phyloP scores from a whole-genome alignment of 2,329 filamentous ascomycete genomes.

The Colletotrichum sp. region DNA sequence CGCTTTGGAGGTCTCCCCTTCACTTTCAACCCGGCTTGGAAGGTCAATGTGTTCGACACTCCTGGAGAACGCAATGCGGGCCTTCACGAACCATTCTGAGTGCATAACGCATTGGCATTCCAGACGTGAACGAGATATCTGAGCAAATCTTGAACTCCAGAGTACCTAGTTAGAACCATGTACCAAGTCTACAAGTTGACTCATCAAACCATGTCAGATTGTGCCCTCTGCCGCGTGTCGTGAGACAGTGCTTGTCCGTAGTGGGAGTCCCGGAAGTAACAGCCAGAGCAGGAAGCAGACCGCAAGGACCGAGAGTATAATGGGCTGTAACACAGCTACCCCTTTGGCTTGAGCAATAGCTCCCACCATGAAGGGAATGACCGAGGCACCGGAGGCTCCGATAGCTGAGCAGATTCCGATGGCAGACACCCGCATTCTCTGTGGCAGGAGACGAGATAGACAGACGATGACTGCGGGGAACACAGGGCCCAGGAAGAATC shows the following conservation, averaged over 20 bases:
- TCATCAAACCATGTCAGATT: background rate
- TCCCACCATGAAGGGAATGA: conserved; percentile 72
- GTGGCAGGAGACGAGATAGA: conserved; percentile 75
- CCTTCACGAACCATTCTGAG: background rate
- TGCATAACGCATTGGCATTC: background rate
- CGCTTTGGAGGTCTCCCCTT: background rate
- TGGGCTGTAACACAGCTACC: conserved; percentile 61
- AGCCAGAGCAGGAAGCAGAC: conserved; percentile 19
- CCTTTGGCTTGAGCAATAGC: conserved; percentile 66
- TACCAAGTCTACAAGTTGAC: background rate
- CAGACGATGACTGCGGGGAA: conserved; percentile 78
- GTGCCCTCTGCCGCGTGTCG: background rate
- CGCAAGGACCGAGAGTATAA: conserved; percentile 53
- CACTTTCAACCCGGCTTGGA: background rate
- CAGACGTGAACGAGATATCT: background rate
- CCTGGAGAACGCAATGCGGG: background rate
- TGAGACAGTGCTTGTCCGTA: background rate
- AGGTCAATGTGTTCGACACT: background rate
- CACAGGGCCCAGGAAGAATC: conserved; percentile 78
- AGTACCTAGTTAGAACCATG: background rate
- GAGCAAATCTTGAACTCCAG: no score
- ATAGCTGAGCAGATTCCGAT: conserved; percentile 83
- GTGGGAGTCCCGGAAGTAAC: background rate
- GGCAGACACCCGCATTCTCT: conserved; percentile 75
- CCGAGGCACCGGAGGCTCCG: conserved; percentile 74